Base-by-base conservation (phyloP, 2,329 filamentous ascomycete species). In the Ophiognomonia clavigignenti-juglandacearum region DNA sequence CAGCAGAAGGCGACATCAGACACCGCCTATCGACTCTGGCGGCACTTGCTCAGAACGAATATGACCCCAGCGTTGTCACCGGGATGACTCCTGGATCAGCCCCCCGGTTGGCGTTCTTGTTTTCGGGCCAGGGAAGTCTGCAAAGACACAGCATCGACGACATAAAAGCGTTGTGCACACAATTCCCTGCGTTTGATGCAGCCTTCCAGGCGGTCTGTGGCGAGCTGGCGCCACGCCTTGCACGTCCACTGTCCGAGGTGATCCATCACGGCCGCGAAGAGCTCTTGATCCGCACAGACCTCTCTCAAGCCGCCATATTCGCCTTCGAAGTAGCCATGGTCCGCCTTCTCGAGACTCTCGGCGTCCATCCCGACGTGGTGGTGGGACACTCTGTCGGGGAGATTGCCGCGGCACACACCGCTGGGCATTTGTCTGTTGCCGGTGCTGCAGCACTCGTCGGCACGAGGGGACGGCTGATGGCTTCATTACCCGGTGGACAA, bases 121-220 rank as follows among this genome's bases (percentile, higher is more conserved):
- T 68, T 49, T 64, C 63, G 0, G 64, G 65, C 1, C 65, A 68
- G 53, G 64, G 65, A 3, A 61, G 56, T 41, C 61, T 64, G 35
- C 58, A n/a, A n/a, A n/a, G 53, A 31, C 47, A 51, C 13, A 57
- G 58, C 7, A 66, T 67, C 61, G 62, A 63, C 7, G 57, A n/a
- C n/a, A n/a, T n/a, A n/a, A n/a, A 54, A 24, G 58, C 58, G 14
- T 44, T 68, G 14, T 57, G 47, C 29, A 37, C 51, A 4, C 27
- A 41, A 0, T 60, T 56, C 32, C 57, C 59, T 2, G 35, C 60
- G 6, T 66, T 66, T 43, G 48, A 50, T 2, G 50, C 59, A 10
- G 42, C 60, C 0, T 43, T 67, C 4, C 34, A 40, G 27, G 55
- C 57, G 37, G 53, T 59, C 20, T 53, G 52, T 2, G 44, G 40